Conservation (phyloP, 441 rosid species). For the Adansonia madagascariensis region DNA sequence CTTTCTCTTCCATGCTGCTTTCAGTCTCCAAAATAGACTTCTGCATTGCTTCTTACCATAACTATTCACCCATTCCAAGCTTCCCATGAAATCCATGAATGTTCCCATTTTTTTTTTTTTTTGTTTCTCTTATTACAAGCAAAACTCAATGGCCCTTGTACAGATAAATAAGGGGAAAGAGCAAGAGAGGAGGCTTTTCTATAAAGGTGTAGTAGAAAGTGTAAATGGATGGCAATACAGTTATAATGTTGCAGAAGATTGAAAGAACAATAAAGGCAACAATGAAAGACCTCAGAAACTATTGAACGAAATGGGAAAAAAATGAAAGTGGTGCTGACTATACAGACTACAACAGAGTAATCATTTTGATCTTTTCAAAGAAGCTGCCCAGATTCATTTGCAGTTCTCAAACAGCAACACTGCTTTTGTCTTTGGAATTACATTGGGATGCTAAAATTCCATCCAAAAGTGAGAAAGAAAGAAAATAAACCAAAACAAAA, state of each 20-base stretch:
- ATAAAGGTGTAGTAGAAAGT: not conserved
- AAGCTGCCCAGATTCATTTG: slow-evolving; percentile 43
- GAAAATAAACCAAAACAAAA: not conserved
- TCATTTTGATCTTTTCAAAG: slow-evolving; percentile 42
- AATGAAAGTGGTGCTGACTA: not conserved
- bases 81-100: slow-evolving; percentile 39
- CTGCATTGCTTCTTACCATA: slow-evolving; percentile 52
- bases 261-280: not conserved
- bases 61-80: slow-evolving; percentile 40
- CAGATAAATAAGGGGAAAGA: not conserved
- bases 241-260: not conserved
- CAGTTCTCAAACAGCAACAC: slow-evolving; percentile 28
- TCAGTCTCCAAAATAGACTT: slow-evolving; percentile 55
- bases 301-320: slow-evolving; percentile 13
- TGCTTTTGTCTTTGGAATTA: slow-evolving; percentile 30
- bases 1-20: slow-evolving; percentile 54
- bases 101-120: not conserved
- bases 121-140: not conserved
- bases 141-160: not conserved
- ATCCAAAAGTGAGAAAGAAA: slow-evolving; percentile 26
- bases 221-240: not conserved
- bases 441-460: slow-evolving; percentile 65
- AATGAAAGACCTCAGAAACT: slow-evolving; percentile 22
- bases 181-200: not conserved
- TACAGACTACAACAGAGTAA: not conserved